These are phyloP conservation scores for Penstemon eatonii DNA, from an alignment of 257 asterid genomes.

Conservation along the genomic window DNA sequence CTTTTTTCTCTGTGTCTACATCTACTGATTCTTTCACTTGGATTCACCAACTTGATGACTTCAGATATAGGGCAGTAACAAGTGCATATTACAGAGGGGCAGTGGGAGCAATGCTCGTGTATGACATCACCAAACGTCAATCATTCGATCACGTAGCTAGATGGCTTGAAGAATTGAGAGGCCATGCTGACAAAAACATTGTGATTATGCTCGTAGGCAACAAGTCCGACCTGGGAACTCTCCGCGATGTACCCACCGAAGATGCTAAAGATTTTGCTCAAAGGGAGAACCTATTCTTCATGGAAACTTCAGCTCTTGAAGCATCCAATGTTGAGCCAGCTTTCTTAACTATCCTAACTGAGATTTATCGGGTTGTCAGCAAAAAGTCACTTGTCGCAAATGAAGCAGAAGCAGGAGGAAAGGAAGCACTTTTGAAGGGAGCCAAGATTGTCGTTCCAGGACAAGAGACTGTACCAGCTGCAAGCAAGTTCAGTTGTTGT, in stretches of 20 bases:
- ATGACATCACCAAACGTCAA: constrained; percentile 76
- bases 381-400: constrained; percentile 80
- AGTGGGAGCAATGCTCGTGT: constrained; percentile 89
- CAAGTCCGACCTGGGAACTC: constrained; percentile 70
- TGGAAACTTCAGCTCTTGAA: constrained; percentile 91
- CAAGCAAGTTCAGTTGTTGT: constrained; percentile 63
- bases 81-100: constrained; percentile 96
- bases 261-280: constrained; percentile 88
- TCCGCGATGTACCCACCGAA: constrained; percentile 66
- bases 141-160: constrained; percentile 76
- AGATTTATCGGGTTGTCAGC: constrained; percentile 74
- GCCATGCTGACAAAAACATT: constrained; percentile 80
- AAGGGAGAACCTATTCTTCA: constrained; percentile 75
- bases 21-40: constrained; percentile 28
- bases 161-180: constrained; percentile 81
- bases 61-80: constrained; percentile 89
- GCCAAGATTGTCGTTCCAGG: constrained; percentile 64
- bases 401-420: constrained; percentile 71
- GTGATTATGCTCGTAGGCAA: constrained; percentile 86
- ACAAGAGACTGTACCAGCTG: constrained; percentile 55
- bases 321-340: constrained; percentile 85
- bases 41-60: constrained; percentile 22
- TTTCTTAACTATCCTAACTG: constrained; percentile 58
- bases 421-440: constrained; percentile 70
- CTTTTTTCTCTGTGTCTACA: neutral